Conservation (phyloP, 257 asterid species). For the Solanum etuberosum region DNA sequence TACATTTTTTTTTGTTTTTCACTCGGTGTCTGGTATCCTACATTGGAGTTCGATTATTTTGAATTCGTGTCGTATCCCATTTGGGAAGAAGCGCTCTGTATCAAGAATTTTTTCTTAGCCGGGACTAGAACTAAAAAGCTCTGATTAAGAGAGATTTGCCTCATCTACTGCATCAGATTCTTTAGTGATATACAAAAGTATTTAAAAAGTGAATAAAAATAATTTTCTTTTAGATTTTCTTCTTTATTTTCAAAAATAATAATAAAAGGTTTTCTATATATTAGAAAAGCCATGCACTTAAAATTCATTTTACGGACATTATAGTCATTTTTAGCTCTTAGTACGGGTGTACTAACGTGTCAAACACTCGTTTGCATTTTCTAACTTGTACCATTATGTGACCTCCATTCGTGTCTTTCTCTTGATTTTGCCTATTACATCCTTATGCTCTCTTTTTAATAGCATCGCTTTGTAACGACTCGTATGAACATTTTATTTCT, state of each 20-base stretch:
- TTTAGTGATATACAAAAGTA: no score
- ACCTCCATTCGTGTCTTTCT: background rate
- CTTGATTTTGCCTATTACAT: background rate
- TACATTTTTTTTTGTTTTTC: background rate
- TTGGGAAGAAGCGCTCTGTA: no score
- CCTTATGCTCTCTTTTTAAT: background rate
- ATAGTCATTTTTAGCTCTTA: background rate
- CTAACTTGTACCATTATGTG: no score
- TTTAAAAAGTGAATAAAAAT: background rate
- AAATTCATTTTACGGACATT: background rate
- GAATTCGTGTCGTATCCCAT: no score
- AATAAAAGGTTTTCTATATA: background rate
- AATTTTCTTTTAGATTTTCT: background rate
- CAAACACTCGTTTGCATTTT: background rate
- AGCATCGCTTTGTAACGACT: background rate
- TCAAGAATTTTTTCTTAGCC: background rate
- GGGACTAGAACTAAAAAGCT: background rate
- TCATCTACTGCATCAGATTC: background rate
- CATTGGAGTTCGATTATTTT: no score
- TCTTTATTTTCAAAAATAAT: no score
- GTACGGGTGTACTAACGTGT: background rate
- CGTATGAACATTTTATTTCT: background rate
- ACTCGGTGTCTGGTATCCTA: background rate
- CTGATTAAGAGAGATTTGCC: no score
- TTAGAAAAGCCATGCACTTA: no score